Base-by-base conservation (phyloP, 1,284 basidiomycete genomes). In the Fomitiporia mediterranea region DNA sequence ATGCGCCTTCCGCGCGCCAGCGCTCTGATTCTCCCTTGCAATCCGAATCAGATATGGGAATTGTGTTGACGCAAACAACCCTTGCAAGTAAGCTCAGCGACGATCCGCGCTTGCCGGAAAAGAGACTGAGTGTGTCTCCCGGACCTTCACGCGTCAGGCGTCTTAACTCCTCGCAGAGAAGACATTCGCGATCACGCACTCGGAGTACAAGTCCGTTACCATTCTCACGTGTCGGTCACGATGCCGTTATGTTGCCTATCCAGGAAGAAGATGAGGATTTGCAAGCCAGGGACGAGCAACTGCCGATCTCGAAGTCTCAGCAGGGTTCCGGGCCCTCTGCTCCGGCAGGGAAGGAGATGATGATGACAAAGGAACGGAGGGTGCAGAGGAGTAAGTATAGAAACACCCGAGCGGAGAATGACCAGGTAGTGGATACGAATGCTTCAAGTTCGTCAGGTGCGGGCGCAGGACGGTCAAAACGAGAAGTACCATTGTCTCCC, bases 251-350 rank as follows among this genome's bases (percentile, higher is more conserved):
- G 27, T 23, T 34, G n/a, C 46, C 46, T 37, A 47, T 51, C 23
- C 17, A 34, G 51, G 56, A 57, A 57, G 51, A 30, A 19, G 44
- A 38, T 28, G 56, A 40, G 40, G 56, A 57, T 57, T 53, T 47
- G 51, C 56, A 38, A 35, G 56, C 32, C 19, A 53, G 44, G 51
- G 43, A 39, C 30, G 51, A 48, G 19, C 50, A 30, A 25, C 34
- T 30, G 56, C 40, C 56, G 56, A 57, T 57, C 56, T 43, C 56
- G 56, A 57, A 57, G 55, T 32, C 21, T 34, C 28, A 47, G 9
- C 38, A 30, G 28, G 25, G 27, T 40, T 11, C 38, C 54, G 47
- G 40, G 6, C 19, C 38, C 39, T 13, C 46, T 28, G 44, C 13
- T 27, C 47, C 44, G 48, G 25, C 15, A 47, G 37, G 27, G 54